Evolutionary conservation across 305 asterid species (phyloP), one percentile per base, ranked within the genome.

Genomic region (Fraxinus ornus): DNA sequence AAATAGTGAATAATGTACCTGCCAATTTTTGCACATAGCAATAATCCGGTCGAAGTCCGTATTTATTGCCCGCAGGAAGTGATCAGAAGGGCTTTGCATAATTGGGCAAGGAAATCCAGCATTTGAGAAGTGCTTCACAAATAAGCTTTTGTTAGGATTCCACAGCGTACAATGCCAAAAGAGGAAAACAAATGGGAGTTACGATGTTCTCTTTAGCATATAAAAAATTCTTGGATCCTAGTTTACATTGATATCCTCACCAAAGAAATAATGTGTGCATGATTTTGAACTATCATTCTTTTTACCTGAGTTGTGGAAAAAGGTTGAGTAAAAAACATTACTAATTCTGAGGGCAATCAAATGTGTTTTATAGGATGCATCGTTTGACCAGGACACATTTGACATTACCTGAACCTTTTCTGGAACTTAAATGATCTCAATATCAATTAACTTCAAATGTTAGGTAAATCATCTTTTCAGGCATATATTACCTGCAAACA

Each of bases 81-180:
- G 99, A 86, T 96, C 99, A 1, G 99, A 93, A 77, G 99, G 99
- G 87, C 99, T 97, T 92, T 97, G 99, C 99, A 97, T 97, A 83
- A 97, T 97, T 9, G 99, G 99, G 84, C 99, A 97, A 83, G 99
- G 99, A 88, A 97, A 97, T 89, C 99, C 99, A 83, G 99, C 99
- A 90, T 94, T 94, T 3, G 99, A 95, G 90, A 97, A 97, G 89
- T 97, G 99, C 99, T 97, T 73, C 92, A 88, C 76, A 87, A 82
- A 83, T 77, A 62, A 83, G 76, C 41, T 33, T 28, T n/a, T 15
- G 44, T 71, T 71, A 71, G 76, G 76, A 32, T 71, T 71, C 44
- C 44, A 71, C 12, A 6, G 19, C 9, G 13, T 33, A 30, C 44
- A 71, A 33, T 64, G 33, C 35, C 72, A 24, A 6, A 66, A 62